Conservation (phyloP, 2,329 filamentous ascomycete genomes). For the Periconia sp. region DNA sequence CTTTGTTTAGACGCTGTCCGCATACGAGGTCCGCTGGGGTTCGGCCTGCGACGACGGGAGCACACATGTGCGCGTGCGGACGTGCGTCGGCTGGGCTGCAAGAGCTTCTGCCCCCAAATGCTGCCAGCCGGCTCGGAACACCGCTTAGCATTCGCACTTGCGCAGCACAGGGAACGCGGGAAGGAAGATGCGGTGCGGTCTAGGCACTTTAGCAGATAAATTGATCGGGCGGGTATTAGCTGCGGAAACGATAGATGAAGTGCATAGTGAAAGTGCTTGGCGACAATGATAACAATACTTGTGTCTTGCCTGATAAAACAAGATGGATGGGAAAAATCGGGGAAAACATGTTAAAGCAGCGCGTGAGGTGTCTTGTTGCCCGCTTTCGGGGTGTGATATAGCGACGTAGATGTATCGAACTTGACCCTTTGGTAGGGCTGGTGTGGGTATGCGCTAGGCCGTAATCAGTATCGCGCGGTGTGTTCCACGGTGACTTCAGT, state of each 20-base stretch:
- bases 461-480: too few species aligned
- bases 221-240: conserved; percentile 4
- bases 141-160: too few species aligned
- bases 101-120: too few species aligned
- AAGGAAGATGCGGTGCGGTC: neutral
- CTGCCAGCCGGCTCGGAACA: too few species aligned
- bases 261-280: neutral
- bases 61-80: too few species aligned
- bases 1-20: too few species aligned
- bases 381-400: neutral
- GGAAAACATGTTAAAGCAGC: conserved; percentile 4
- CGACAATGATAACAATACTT: neutral
- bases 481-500: neutral
- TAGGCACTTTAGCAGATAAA: conserved; percentile 13
- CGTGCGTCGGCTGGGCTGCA: too few species aligned
- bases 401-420: neutral
- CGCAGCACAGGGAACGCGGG: too few species aligned
- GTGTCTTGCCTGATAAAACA: neutral
- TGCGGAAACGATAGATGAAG: conserved; percentile 3
- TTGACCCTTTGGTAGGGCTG: neutral
- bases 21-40: too few species aligned
- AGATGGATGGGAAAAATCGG: neutral
- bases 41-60: too few species aligned
- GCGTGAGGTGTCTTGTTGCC: neutral
- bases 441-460: neutral